Evolutionary conservation across 768 basidiomycete genomes (phyloP).

Genomic region (Termitomyces sp.): DNA sequence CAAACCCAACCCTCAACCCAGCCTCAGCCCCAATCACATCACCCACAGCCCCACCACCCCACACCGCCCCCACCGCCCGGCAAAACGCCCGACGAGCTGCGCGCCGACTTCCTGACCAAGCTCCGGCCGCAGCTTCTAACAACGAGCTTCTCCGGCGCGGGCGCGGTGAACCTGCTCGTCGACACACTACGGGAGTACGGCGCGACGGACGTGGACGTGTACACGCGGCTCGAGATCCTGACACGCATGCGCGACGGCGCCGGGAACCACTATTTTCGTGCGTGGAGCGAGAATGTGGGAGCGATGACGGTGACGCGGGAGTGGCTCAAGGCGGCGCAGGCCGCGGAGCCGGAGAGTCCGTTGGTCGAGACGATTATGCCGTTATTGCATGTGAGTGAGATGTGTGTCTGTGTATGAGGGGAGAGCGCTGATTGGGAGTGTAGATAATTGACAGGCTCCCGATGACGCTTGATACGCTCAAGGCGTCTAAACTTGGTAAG

Average conservation of each 20-base stretch:
- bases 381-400: constrained; percentile 80
- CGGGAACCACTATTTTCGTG: constrained; percentile 82
- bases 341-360: constrained; percentile 48
- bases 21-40: constrained; percentile 13
- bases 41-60: constrained; percentile 4
- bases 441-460: constrained; percentile 86
- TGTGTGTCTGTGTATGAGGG: no score
- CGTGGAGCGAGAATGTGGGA: constrained; percentile 73
- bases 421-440: background rate
- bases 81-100: constrained; percentile 48
- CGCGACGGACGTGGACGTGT: constrained; percentile 56
- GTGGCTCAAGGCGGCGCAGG: constrained; percentile 74
- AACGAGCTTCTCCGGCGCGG: constrained; percentile 62
- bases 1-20: no score
- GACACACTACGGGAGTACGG: constrained; percentile 58
- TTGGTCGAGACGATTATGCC: constrained; percentile 82
- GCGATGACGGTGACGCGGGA: constrained; percentile 80
- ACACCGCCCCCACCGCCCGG: constrained; percentile 17
- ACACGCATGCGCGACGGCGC: constrained; percentile 81
- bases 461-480: constrained; percentile 64
- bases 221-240: constrained; percentile 70
- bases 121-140: constrained; percentile 58
- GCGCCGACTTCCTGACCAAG: constrained; percentile 46
- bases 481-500: constrained; percentile 74
- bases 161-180: constrained; percentile 62